Evolutionary conservation across 371 early-diverging fungal genomes (phyloP).

Genomic region (Rhizopus microsporus): DNA sequence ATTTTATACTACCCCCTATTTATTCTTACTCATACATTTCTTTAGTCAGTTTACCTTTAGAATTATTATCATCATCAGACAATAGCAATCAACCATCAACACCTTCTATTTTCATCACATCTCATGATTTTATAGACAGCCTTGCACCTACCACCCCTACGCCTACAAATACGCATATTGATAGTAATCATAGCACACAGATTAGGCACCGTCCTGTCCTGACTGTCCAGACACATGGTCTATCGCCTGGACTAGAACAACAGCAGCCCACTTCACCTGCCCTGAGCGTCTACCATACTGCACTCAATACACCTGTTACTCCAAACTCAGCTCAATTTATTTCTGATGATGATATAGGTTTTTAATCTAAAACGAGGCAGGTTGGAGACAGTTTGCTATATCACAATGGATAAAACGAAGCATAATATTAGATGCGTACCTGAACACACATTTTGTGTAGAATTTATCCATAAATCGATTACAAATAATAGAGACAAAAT

Average conservation of each 20-base stretch:
- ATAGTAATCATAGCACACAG: neutral
- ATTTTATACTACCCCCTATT: neutral
- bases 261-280: conserved; percentile 23
- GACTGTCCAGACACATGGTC: conserved; percentile 30
- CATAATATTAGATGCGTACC: too few species aligned
- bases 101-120: conserved; percentile 36
- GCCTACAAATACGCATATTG: neutral
- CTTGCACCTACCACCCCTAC: conserved; percentile 1
- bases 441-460: too few species aligned
- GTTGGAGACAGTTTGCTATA: too few species aligned
- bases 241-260: conserved; percentile 15
- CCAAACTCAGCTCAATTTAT: conserved; percentile 32
- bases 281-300: conserved; percentile 34
- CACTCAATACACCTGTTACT: conserved; percentile 35
- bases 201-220: conserved; percentile 15
- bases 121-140: conserved; percentile 19
- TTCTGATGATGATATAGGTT: conserved; percentile 26
- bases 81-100: conserved; percentile 17
- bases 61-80: conserved; percentile 25
- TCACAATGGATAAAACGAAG: too few species aligned
- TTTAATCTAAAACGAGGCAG: too few species aligned
- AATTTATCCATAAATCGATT: too few species aligned
- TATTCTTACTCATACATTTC: conserved; percentile 15
- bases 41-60: conserved; percentile 32
- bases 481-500: too few species aligned